Evolutionary conservation across 2,329 filamentous ascomycete genomes (phyloP).

Genomic region (Fusarium haematococcum): DNA sequence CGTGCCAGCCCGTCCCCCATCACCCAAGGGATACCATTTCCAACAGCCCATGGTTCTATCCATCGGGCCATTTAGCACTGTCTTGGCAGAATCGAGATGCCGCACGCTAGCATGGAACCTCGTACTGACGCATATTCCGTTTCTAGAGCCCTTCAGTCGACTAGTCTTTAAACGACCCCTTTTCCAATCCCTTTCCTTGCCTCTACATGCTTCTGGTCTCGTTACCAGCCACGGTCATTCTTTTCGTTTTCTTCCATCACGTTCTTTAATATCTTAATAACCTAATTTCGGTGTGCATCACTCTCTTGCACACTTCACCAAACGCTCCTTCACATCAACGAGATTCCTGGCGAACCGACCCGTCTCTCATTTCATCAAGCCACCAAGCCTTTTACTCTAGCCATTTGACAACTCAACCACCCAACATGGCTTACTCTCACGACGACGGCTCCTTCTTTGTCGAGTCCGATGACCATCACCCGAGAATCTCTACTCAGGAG

Average conservation of each 20-base stretch:
- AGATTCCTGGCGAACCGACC: constrained; percentile 66
- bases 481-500: constrained; percentile 78
- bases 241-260: constrained; percentile 65
- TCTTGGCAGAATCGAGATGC: constrained; percentile 42
- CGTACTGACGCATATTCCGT: constrained; percentile 48
- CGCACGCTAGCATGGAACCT: constrained; percentile 30
- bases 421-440: constrained; percentile 61
- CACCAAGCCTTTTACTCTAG: constrained; percentile 40
- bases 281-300: constrained; percentile 58
- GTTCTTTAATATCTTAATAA: constrained; percentile 71
- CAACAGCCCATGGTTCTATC: constrained; percentile 8
- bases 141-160: constrained; percentile 58
- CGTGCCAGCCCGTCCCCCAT: constrained; percentile 44
- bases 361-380: constrained; percentile 57
- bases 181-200: constrained; percentile 57
- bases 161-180: constrained; percentile 60
- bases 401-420: constrained; percentile 27
- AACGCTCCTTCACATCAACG: constrained; percentile 55
- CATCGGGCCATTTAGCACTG: constrained; percentile 21
- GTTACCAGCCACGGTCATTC: constrained; percentile 67
- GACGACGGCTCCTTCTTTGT: constrained; percentile 65
- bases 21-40: constrained; percentile 44
- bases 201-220: constrained; percentile 58
- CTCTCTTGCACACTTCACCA: constrained; percentile 38
- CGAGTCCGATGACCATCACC: constrained; percentile 63